Conservation (phyloP, 2,329 filamentous ascomycete species). For the Madurella fahalii region DNA sequence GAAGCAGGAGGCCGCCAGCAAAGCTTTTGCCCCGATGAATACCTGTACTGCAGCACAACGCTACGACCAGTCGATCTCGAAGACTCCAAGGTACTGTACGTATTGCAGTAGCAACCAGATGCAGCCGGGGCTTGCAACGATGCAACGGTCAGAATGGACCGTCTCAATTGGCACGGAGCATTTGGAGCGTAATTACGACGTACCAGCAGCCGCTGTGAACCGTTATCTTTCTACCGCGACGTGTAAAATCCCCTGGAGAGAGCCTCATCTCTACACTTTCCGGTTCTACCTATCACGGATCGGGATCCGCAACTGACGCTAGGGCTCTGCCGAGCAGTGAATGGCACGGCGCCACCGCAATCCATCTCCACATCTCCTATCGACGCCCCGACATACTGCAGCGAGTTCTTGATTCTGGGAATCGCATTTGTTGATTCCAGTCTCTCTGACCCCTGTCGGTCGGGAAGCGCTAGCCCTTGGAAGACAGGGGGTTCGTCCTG, state of each 20-base stretch:
- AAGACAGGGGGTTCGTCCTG: slow-evolving; percentile 9
- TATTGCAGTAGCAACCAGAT: no score
- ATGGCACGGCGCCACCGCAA: no score
- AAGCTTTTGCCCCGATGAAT: no score
- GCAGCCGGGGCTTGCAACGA: no score
- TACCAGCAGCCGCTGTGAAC: slow-evolving; percentile 17
- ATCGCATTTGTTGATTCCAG: background rate
- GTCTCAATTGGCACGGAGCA: slow-evolving; percentile 12
- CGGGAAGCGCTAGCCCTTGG: background rate
- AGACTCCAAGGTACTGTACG: no score
- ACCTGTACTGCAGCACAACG: no score
- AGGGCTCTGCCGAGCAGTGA: no score
- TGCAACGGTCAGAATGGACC: background rate
- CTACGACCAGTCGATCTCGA: no score
- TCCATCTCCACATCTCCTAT: background rate
- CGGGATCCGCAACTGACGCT: no score
- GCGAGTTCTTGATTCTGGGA: background rate
- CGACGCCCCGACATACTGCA: background rate
- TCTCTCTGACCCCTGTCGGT: background rate
- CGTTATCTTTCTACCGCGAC: slow-evolving; percentile 29
- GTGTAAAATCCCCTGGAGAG: background rate
- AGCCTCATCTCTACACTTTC: slow-evolving; percentile 3
- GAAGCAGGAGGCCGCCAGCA: no score
- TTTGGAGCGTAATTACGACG: slow-evolving; percentile 9
- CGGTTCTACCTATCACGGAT: background rate